Evolutionary conservation across 2,329 filamentous ascomycete species (phyloP), one percentile per base, ranked within the genome.

Genomic region (Cladosporium sp.): DNA sequence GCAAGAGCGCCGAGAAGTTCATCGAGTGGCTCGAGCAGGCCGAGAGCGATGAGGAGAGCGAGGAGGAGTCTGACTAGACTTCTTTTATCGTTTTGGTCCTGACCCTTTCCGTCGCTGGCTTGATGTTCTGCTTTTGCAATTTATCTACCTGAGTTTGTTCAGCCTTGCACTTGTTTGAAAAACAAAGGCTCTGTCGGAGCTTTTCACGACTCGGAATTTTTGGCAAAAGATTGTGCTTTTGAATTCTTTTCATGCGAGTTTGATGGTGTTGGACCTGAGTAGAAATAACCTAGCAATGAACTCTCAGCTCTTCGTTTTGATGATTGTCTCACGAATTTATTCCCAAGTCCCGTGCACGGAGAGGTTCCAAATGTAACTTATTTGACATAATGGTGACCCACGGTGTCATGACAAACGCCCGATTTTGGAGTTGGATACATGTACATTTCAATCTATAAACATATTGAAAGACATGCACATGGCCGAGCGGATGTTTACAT

Each of bases 1-100:
- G 93, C 82, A 94, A 96, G 85, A 91, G 92, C 70, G 93, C 95
- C 63, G 91, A 96, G 83, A 89, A 91, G 70, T 99, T 99, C 86
- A 85, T 97, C 75, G 91, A 89, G 73, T 98, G 93, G 94, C 92
- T 98, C 66, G 88, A 92, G 72, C 92, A 91, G 80, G 93, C 93
- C 63, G 91, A 93, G 78, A 87, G 85, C 69, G 49, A 52, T 3
- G 88, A 90, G 69, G 89, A 91, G 70, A 80, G 58, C 49, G 62
- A 65, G 12, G 61, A 63, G 31, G 63, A 65, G 56, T 65, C 63
- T 60, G 63, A 65, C 31, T 65, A 60, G 56, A 40, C 37, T 23
- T 37, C 6, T 46, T 18, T 10, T 18, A 2, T 28, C 29, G 5
- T 23, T 46, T 21, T 26, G 33, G 31, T 28, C 33, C 3, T 33